These are phyloP conservation scores for Dryadomyces quercivorus DNA, from an alignment of 2,329 filamentous ascomycete genomes.

Conservation along the genomic window DNA sequence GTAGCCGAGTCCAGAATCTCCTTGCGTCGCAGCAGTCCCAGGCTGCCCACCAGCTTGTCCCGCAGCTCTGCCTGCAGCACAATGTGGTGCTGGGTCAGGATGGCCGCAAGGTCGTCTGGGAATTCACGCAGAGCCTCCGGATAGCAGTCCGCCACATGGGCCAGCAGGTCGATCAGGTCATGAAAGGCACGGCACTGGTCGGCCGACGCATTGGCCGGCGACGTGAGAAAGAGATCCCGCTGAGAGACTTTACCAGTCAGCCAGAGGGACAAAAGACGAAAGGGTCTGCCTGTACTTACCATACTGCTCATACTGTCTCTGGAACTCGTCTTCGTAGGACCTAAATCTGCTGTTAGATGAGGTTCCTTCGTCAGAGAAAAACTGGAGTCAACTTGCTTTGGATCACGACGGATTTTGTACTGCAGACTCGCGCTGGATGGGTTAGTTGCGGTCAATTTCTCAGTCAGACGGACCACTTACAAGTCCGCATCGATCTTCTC, in stretches of 20 bases:
- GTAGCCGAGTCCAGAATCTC: conserved; percentile 78
- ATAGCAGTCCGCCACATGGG: conserved; percentile 90
- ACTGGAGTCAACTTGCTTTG: conserved; percentile 40
- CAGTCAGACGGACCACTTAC: conserved; percentile 15
- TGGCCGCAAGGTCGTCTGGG: conserved; percentile 65
- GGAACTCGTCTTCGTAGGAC: conserved; percentile 66
- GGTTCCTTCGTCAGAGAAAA: not conserved
- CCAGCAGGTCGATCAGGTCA: conserved; percentile 85
- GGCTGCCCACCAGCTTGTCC: conserved; percentile 86
- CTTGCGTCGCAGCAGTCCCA: conserved; percentile 81
- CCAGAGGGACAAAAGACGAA: not conserved
- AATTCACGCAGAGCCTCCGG: conserved; percentile 68
- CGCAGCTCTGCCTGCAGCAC: conserved; percentile 72
- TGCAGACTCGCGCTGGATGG: conserved; percentile 60
- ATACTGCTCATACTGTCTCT: conserved; percentile 83
- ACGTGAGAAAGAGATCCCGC: conserved; percentile 79
- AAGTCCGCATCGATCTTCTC: conserved; percentile 92
- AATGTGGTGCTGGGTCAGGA: conserved; percentile 72
- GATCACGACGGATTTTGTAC: conserved; percentile 68
- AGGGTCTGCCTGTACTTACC: conserved; percentile 27
- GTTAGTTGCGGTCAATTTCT: not conserved
- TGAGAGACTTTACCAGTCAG: conserved; percentile 38
- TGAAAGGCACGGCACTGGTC: conserved; percentile 73
- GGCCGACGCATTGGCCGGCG: conserved; percentile 65
- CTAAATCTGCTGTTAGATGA: conserved; percentile 23